Base-by-base conservation (phyloP, 768 basidiomycete species). In the Pleurotus sapidus region DNA sequence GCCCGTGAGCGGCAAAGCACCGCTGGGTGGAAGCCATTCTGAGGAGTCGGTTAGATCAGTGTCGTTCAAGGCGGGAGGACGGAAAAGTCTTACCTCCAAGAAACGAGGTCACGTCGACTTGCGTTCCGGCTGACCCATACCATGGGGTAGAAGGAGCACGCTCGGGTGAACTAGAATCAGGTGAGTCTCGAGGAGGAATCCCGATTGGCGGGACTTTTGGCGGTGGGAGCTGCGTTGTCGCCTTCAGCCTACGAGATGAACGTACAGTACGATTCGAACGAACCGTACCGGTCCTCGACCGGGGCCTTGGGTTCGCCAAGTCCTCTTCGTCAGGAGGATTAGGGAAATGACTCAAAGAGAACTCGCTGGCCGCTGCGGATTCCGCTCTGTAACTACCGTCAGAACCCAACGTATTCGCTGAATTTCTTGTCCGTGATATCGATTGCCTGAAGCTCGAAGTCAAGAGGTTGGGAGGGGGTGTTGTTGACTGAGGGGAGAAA, bases 41-140 rank as follows among this genome's bases (percentile, higher is more conserved):
- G 18, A 54, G n/a, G 1, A 8, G 27, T n/a, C 8, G 8, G 30
- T 34, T 34, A 34, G 30, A 34, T 34, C 30, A 34, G 11, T 34
- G 30, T 11, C 30, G 11, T 20, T 20, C 20, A 20, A 20, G 20
- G 20, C 20, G 20, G 20, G 20, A 20, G 20, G 20, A 3, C 20
- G 20, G 20, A 30, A 37, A 27, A 23, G 6, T 63, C 71, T 66
- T 54, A 80, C 79, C 71, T 56, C 74, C 83, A 60, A 90, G 87
- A 65, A 90, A 89, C 1, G 88, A 89, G 14, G 88, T 90, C 17
- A 89, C 86, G 57, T 89, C 88, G 63, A 84, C 88, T 57, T 80
- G 82, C 0, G 79, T 85, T 12, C 73, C 83, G 9, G 64, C 69
- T n/a, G 83, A 82, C 45, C 74, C 70, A 48, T 69, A 65, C 56